Conservation (phyloP, 192 early-diverging fungal genomes). For the Coemansia sp. region DNA sequence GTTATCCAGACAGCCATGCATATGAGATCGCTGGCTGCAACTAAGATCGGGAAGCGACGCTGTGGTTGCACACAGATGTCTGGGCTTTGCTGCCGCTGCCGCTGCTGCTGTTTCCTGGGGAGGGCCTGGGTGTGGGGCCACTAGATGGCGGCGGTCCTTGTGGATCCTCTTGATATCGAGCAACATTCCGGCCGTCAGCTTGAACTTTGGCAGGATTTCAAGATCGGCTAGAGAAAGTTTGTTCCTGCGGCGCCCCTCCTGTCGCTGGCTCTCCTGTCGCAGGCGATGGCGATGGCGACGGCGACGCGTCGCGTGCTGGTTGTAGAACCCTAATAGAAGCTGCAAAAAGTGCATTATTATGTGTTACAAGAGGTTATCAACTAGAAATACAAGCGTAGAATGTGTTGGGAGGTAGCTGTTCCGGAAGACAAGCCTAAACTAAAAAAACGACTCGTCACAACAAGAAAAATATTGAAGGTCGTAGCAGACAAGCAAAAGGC, state of each 20-base stretch:
- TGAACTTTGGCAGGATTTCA: slow-evolving; percentile 30
- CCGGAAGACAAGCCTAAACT: no score
- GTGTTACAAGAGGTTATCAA: background rate
- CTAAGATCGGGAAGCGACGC: background rate
- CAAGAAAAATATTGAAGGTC: no score
- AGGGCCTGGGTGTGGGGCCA: background rate
- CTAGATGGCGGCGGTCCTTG: slow-evolving; percentile 25
- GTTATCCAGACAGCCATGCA: background rate
- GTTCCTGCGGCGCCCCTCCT: slow-evolving; percentile 5
- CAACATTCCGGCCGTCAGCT: slow-evolving; percentile 22
- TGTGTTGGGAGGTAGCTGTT: no score
- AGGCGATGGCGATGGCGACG: background rate
- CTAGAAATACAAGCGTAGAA: no score
- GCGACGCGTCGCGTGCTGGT: slow-evolving; percentile 15
- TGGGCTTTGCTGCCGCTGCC: slow-evolving; percentile 5
- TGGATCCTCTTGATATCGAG: slow-evolving; percentile 32
- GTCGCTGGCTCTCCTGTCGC: background rate
- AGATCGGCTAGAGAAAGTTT: slow-evolving; percentile 13
- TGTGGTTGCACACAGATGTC: background rate
- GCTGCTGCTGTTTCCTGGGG: background rate
- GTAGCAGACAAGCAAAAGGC: no score
- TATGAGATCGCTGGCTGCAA: background rate
- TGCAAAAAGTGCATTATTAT: slow-evolving; percentile 4
- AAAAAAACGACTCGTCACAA: no score
- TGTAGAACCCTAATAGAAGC: slow-evolving; percentile 21